These are phyloP conservation scores for Apiospora malaysiana DNA, from an alignment of 2,329 filamentous ascomycete genomes.

Conservation along the genomic window DNA sequence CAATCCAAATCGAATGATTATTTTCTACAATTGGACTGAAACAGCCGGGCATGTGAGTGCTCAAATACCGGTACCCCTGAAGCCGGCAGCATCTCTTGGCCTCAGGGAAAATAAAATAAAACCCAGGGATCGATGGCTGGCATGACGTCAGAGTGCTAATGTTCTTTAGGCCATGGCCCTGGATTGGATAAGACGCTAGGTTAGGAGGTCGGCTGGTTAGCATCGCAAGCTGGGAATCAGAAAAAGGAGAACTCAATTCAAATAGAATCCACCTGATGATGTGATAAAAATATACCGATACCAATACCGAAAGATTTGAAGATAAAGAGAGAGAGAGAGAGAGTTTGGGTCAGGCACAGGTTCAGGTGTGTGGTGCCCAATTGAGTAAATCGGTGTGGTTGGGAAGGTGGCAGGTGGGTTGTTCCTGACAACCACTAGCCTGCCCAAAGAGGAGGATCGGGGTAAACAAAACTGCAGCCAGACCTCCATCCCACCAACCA, in stretches of 20 bases:
- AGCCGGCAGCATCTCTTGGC: neutral
- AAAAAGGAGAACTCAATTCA: slow-evolving; percentile 10
- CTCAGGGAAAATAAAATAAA: neutral
- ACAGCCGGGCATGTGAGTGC: neutral
- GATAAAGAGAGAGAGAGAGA: too few relatives aligned
- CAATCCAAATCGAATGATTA: neutral
- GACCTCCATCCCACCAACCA: neutral
- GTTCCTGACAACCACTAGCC: slow-evolving; percentile 4
- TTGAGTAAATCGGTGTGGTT: neutral
- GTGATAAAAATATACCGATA: neutral
- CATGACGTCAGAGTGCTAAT: slow-evolving; percentile 1
- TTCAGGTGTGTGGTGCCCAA: slow-evolving; percentile 14
- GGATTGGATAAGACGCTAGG: neutral
- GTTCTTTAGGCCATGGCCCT: neutral
- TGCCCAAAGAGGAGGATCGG: neutral
- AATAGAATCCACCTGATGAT: too few relatives aligned
- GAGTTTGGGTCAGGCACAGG: neutral
- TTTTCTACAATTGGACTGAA: neutral
- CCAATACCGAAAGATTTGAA: neutral
- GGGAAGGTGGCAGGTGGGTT: neutral
- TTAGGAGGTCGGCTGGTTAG: neutral
- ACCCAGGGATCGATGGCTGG: neutral
- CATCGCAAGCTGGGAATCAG: neutral
- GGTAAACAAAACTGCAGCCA: slow-evolving; percentile 4
- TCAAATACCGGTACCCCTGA: neutral